Base-by-base conservation (phyloP, 345 rosid genomes). In the Boechera divaricarpa region DNA sequence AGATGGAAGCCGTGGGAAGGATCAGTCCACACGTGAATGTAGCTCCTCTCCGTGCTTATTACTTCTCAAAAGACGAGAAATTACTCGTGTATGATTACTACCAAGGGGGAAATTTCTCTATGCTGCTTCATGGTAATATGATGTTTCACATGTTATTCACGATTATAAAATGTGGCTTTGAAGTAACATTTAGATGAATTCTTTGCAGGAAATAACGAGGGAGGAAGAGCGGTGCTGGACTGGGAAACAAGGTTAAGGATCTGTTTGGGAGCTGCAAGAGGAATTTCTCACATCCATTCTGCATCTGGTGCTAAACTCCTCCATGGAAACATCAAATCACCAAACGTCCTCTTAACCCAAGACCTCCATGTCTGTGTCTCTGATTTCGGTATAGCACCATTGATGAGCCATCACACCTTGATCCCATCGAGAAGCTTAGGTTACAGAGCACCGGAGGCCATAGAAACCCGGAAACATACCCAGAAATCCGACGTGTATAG, bases 31-130 rank as follows among this genome's bases (percentile, higher is more conserved):
- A 95, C 56, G 86, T 67, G 51, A 90, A 95, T 72, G 85, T 95
- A 13, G 79, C 88, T 67, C 90, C 99, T 54, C 94, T 90, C 63
- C 97, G 97, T 26, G 99, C 98, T 42, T 95, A 89, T 78, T 95
- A 95, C 85, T 92, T 79, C 79, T 90, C 96, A 3, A 95, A 92
- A 86, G 99, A 95, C 39, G 99, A 90, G 89, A 95, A 92, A 78
- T 86, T 95, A 71, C 87, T 95, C 39, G 96, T 92, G 42, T 88
- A 89, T 79, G 96, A 95, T 82, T 85, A 82, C 79, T 80, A 82
- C 62, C 71, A 86, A 35, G 87, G 83, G 12, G 98, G 95, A 5
- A 93, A 87, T 81, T 83, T 93, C 80, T 87, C 87, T 38, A 33
- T 79, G 53, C 81, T 87, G 56, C 83, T 93, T 81, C 98, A 91